Evolutionary conservation across 768 basidiomycete genomes (phyloP).

Genomic region (Hemileccinum impolitum): DNA sequence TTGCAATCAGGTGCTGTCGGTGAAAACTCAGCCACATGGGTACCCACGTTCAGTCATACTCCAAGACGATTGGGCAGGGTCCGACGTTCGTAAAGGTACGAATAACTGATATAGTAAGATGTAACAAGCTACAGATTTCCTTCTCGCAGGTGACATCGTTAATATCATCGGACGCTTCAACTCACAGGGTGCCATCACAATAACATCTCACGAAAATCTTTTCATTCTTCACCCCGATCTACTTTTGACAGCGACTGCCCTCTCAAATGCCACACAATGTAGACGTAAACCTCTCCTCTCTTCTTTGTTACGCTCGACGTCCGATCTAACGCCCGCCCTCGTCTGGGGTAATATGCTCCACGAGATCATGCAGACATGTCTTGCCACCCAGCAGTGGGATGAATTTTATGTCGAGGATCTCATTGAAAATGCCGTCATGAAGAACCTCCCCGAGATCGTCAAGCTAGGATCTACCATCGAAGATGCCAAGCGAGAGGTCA

Average conservation of each 20-base stretch:
- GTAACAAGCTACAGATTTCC: background rate
- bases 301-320: constrained; percentile 53
- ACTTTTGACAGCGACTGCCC: constrained; percentile 85
- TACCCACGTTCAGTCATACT: constrained; percentile 54
- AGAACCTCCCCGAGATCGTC: constrained; percentile 58
- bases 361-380: constrained; percentile 81
- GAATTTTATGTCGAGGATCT: constrained; percentile 55
- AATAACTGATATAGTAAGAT: background rate
- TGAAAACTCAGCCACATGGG: constrained; percentile 39
- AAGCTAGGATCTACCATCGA: constrained; percentile 55
- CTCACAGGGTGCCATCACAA: constrained; percentile 43
- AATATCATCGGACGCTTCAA: constrained; percentile 63
- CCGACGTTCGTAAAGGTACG: constrained; percentile 60
- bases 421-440: constrained; percentile 53
- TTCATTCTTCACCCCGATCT: constrained; percentile 91
- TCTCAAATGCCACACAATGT: constrained; percentile 82
- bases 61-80: constrained; percentile 73
- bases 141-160: constrained; percentile 66
- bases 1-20: constrained; percentile 45
- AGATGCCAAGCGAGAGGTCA: constrained; percentile 64
- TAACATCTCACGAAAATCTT: constrained; percentile 63
- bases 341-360: constrained; percentile 95
- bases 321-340: constrained; percentile 61
- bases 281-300: constrained; percentile 83
- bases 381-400: constrained; percentile 61